Conservation (phyloP, 208 protist genomes). For the Zelonia costaricensis region DNA sequence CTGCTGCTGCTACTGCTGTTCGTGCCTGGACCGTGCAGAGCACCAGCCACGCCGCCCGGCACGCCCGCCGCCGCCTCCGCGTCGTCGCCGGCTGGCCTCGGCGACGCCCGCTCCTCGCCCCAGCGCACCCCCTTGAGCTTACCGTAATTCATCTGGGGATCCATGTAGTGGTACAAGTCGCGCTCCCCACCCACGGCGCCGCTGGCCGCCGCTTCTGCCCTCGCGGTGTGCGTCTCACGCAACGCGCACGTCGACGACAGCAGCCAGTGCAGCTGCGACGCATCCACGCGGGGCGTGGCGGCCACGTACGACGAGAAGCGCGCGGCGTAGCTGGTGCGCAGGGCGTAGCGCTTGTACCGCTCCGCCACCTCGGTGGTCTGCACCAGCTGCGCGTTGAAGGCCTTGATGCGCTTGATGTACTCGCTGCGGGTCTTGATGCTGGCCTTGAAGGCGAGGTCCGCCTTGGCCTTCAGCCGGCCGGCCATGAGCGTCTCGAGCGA, state of each 20-base stretch:
- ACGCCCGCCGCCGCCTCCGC: background rate
- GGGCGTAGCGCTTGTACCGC: constrained; percentile 25
- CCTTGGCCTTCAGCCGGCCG: constrained; percentile 65
- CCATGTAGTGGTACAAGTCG: constrained; percentile 40
- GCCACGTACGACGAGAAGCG: constrained; percentile 64
- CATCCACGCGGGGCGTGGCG: constrained; percentile 39
- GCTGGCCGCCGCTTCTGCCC: background rate
- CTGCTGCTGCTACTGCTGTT: background rate
- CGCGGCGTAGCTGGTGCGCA: constrained; percentile 36
- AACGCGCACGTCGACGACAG: constrained; percentile 36
- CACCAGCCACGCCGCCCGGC: background rate
- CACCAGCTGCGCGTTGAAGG: constrained; percentile 60
- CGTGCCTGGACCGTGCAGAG: background rate
- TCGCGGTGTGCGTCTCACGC: constrained; percentile 8
- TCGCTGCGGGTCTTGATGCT: constrained; percentile 70
- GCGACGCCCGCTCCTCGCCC: constrained; percentile 3
- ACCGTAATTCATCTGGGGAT: constrained; percentile 42
- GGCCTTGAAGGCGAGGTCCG: constrained; percentile 61
- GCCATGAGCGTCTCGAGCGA: constrained; percentile 71
- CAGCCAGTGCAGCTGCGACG: constrained; percentile 54
- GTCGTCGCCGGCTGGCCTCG: background rate
- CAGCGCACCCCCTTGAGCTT: constrained; percentile 22
- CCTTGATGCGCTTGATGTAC: constrained; percentile 82
- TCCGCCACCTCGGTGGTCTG: constrained; percentile 44
- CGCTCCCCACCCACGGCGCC: background rate